Conservation (phyloP, 176 grass and related monocot genomes). For the Cenchrus fungigraminus region DNA sequence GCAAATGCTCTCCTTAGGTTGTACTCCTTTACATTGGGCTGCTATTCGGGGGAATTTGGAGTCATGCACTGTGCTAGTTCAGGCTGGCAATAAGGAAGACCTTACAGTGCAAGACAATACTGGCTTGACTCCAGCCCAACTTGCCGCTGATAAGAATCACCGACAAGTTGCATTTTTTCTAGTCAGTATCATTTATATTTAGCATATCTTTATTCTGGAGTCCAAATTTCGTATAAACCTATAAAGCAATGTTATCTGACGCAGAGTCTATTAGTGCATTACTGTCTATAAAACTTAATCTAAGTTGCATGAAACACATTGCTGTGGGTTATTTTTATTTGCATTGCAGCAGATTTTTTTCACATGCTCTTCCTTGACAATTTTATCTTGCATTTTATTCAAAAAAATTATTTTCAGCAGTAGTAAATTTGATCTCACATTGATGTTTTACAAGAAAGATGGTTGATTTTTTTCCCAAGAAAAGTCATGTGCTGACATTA, state of each 20-base stretch:
- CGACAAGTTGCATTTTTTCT: constrained; percentile 94
- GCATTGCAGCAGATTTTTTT: neutral
- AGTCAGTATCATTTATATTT: constrained; percentile 66
- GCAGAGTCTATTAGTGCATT: neutral
- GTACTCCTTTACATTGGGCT: constrained; percentile 99
- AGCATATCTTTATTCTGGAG: constrained; percentile 17
- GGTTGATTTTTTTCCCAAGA: neutral
- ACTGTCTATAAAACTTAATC: neutral
- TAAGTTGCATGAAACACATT: neutral
- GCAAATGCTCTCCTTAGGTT: constrained; percentile 61
- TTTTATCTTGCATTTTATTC: constrained; percentile 2
- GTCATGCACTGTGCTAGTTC: constrained; percentile 88
- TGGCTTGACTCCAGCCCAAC: constrained; percentile 92
- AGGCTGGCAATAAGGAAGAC: constrained; percentile 95
- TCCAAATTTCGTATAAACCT: too few relatives aligned
- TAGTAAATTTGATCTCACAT: neutral
- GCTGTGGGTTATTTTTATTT: constrained; percentile 15
- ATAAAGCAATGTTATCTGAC: constrained; percentile 3
- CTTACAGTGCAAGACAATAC: constrained; percentile 75
- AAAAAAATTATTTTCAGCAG: constrained; percentile 9
- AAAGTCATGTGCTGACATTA: constrained; percentile 3
- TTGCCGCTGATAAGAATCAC: constrained; percentile 88
- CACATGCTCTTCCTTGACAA: constrained; percentile 11
- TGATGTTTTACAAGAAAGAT: neutral
- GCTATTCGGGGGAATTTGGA: constrained; percentile 96